These are phyloP conservation scores for Heritiera fomes DNA, from an alignment of 345 rosid species.

Conservation along the genomic window DNA sequence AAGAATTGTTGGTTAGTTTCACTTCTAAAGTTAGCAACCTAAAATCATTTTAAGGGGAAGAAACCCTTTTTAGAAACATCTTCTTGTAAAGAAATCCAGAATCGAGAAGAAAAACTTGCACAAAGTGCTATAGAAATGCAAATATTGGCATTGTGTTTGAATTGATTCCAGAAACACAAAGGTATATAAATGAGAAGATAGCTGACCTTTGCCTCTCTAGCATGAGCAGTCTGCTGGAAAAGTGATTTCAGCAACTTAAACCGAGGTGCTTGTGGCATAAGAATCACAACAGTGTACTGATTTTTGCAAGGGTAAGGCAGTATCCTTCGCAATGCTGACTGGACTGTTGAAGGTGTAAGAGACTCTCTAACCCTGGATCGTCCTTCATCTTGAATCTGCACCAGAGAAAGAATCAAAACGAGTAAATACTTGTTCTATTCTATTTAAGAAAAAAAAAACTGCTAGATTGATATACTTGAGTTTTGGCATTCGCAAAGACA, in stretches of 20 bases:
- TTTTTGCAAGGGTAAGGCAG: constrained; percentile 57
- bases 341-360: constrained; percentile 55
- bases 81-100: too few species aligned
- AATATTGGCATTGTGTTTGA: not conserved
- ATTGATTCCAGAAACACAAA: not conserved
- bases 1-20: constrained; percentile 5
- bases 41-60: not conserved
- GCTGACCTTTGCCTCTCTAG: constrained; percentile 71
- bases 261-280: constrained; percentile 67
- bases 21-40: not conserved
- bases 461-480: not conserved
- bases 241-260: constrained; percentile 49
- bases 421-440: not conserved
- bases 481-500: not conserved
- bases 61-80: not conserved
- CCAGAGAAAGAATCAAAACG: constrained; percentile 6
- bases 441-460: not conserved
- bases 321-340: constrained; percentile 59
- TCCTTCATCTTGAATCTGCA: constrained; percentile 79
- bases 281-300: constrained; percentile 74
- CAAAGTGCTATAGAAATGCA: too few species aligned
- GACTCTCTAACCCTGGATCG: constrained; percentile 66
- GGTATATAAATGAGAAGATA: not conserved
- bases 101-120: too few species aligned
- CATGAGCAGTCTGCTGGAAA: constrained; percentile 26